Conservation (phyloP, 2,329 filamentous ascomycete genomes). For the Colletotrichum cuscutae region DNA sequence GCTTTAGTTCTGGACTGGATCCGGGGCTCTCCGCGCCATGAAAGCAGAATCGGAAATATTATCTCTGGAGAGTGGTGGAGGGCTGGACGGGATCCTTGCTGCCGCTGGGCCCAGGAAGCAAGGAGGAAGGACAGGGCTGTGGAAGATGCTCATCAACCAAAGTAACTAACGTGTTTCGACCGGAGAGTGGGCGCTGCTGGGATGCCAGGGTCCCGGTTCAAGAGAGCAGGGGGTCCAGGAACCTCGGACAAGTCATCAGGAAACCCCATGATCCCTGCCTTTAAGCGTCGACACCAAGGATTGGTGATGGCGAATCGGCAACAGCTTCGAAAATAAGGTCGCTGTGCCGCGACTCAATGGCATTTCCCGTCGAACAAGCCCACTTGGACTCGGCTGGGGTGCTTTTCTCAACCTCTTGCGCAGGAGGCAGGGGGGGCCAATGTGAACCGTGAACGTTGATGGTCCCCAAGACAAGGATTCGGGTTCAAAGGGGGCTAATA, state of each 20-base stretch:
- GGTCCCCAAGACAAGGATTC: conserved; percentile 1
- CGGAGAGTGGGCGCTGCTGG: conserved; percentile 46
- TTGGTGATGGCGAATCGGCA: conserved; percentile 36
- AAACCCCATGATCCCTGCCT: conserved; percentile 33
- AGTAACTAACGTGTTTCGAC: conserved; percentile 54
- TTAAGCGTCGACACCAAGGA: conserved; percentile 27
- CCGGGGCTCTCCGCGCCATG: conserved; percentile 56
- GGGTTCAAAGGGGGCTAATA: background rate
- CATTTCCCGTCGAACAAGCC: conserved; percentile 46
- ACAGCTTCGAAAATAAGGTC: conserved; percentile 34
- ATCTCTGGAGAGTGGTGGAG: conserved; percentile 46
- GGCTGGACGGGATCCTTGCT: conserved; percentile 44
- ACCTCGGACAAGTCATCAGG: conserved; percentile 35
- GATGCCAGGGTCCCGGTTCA: conserved; percentile 34
- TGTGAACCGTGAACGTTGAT: background rate
- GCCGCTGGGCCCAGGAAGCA: conserved; percentile 45
- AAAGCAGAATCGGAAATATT: conserved; percentile 61
- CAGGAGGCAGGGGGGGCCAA: conserved; percentile 22
- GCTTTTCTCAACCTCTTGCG: conserved; percentile 18
- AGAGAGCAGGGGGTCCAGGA: conserved; percentile 24
- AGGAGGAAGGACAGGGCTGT: conserved; percentile 50
- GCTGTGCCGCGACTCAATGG: conserved; percentile 35
- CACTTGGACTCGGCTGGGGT: conserved; percentile 25
- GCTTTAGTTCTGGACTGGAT: conserved; percentile 37
- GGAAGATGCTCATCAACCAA: conserved; percentile 48